Base-by-base conservation (phyloP, 2,329 filamentous ascomycete genomes). In the Fusarium palustre region DNA sequence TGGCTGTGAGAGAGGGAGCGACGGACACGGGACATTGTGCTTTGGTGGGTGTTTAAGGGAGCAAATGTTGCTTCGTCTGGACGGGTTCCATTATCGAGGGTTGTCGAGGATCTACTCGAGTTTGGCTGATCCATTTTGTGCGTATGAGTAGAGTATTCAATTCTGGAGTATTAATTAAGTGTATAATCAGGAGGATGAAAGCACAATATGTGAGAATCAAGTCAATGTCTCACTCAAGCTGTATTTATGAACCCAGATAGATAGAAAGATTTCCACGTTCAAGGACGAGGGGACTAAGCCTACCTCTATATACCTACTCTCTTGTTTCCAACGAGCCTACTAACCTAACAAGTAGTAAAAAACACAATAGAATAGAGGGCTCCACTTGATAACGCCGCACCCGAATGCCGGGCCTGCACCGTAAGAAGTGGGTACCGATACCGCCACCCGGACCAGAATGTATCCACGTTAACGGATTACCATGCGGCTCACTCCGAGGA, bases 21-120 rank as follows among this genome's bases (percentile, higher is more conserved):
- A 20, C 71, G 76, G 28, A 67, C 58, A 10, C 67, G 66, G 38
- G 56, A 61, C 52, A 54, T 52, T 48, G 63, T 52, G 50, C 59
- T 71, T 16, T 62, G 57, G 49, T 62, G 63, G 12, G 65, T 74
- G 55, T 71, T 68, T 49, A 75, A 70, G 31, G 73, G 73, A 6
- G 71, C 71, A 16, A 74, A 75, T 12, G 68, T 57, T 24, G 67
- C 30, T 15, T 71, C 68, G 4, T 69, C 56, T 13, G 48, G 42
- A 10, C 42, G 65, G 12, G 46, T 64, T 25, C 24, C 48, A 28
- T 52, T 52, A 22, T 66, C 59, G 50, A 70, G 68, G 18, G 68
- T 70, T 45, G 68, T 66, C 31, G 68, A 71, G 4, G 68, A 69
- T 18, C 68, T 56, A 49, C 68, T 56, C 53, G 68, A 54, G 34